Conservation (phyloP, 2,329 filamentous ascomycete genomes). For the Ilyonectria destructans region DNA sequence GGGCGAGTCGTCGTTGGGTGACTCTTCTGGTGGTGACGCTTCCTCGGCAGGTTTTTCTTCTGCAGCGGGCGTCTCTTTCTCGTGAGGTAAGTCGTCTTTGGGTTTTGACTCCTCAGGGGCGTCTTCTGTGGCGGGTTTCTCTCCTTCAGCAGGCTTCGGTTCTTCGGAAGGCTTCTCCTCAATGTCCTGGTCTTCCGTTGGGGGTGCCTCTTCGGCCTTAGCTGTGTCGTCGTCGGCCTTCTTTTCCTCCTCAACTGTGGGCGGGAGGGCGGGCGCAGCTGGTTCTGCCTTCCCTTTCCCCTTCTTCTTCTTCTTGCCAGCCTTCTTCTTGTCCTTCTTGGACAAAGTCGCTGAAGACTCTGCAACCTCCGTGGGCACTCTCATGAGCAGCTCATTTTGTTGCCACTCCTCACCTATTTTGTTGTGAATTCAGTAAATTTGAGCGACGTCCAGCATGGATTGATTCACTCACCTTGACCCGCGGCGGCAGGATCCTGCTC, state of each 20-base stretch:
- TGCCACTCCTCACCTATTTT: constrained; percentile 5
- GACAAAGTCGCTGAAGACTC: constrained; percentile 29
- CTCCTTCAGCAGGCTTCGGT: not conserved
- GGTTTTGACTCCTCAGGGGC: constrained; percentile 9
- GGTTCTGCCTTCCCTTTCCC: constrained; percentile 28
- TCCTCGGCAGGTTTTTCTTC: constrained; percentile 29
- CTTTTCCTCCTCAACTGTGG: constrained; percentile 35
- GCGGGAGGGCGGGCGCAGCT: constrained; percentile 21
- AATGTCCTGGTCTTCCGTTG: constrained; percentile 28
- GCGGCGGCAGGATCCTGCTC: constrained; percentile 50
- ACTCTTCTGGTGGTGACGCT: constrained; percentile 24
- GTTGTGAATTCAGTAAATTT: constrained; percentile 1
- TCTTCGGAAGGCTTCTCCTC: not conserved
- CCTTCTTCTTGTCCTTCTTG: constrained; percentile 44
- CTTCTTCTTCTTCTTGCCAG: constrained; percentile 36
- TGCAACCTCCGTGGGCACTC: constrained; percentile 26
- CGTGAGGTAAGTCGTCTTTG: constrained; percentile 2
- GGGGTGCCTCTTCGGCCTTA: constrained; percentile 14
- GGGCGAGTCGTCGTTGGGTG: constrained; percentile 3
- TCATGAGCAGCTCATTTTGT: constrained; percentile 28
- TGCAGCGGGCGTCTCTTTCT: constrained; percentile 5
- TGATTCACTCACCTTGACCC: constrained; percentile 40
- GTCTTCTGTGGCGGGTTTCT: constrained; percentile 33
- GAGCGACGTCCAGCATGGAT: no score
- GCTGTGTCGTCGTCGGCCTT: constrained; percentile 34